Evolutionary conservation across 768 basidiomycete species (phyloP), one percentile per base, ranked within the genome.

Genomic region (Boletus pseudopeckii): DNA sequence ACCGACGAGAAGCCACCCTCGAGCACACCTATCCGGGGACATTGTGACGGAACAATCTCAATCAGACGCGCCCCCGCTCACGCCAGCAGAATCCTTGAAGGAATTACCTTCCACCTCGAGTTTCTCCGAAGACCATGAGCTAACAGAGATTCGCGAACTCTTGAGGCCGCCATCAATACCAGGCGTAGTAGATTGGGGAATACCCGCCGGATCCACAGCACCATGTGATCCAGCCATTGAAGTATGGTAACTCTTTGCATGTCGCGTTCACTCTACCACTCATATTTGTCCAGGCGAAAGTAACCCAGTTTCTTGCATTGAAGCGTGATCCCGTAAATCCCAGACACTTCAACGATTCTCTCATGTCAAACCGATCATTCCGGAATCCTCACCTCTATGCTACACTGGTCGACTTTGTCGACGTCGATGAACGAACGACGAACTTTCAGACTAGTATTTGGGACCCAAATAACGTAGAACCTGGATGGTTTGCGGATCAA

Each of bases 301-400:
- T 97, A 22, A 73, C 80, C 0, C 84, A 88, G 48, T 98, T 97
- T 62, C 80, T 86, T 52, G 64, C 77, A 1, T 77, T 98, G 44
- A 92, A 93, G 68, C 71, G 75, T 28, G 79, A 85, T 62, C 65
- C 81, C 10, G 55, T 56, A 2, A 79, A 81, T 61, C 87, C 89
- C 1, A 85, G 86, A 60, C 94, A 97, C 70, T 98, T 97, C 75
- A 99, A 98, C 69, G 93, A 97, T 69, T 91, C 91, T 2, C 80
- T 99, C 39, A 92, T 98, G 85, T 83, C 86, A 8, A 92, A 90
- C 60, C 86, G 92, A 41, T 86, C 92, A 5, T 99, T 98, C 72
- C 85, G 93, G 26, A 99, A 99, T 64, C 96, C 96, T 0, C 92
- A 97, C 64, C 81, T 98, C n/a, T 97, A 96, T 70, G 78, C 90